Evolutionary conservation across 306 rosid genomes (phyloP).

Genomic region (Mimosa bimucronata): DNA sequence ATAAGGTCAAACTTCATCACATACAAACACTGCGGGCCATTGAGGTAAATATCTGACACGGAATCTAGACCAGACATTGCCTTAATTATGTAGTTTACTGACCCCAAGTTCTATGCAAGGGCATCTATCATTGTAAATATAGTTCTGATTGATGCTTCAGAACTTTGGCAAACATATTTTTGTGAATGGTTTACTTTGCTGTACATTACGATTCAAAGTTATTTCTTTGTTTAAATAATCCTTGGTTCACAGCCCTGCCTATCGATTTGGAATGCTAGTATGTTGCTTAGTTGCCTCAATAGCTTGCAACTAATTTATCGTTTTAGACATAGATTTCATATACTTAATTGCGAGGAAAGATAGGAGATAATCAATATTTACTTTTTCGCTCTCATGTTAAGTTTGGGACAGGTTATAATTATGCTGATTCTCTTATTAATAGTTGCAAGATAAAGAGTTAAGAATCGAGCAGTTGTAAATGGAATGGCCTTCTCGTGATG

Average conservation of each 20-base stretch:
- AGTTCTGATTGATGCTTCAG: slow-evolving; percentile 40
- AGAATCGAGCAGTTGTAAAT: background rate
- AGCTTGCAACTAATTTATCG: background rate
- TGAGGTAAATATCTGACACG: slow-evolving; percentile 72
- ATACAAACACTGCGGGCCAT: slow-evolving; percentile 47
- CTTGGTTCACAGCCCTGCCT: slow-evolving; percentile 1
- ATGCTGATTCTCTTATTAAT: slow-evolving; percentile 18
- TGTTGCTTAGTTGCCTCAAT: background rate
- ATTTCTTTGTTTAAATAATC: slow-evolving; percentile 6
- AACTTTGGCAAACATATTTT: slow-evolving; percentile 29
- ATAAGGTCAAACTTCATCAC: slow-evolving; percentile 46
- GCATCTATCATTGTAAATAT: slow-evolving; percentile 47
- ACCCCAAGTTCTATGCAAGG: slow-evolving; percentile 45
- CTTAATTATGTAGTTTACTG: slow-evolving; percentile 35
- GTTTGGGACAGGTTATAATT: slow-evolving; percentile 26
- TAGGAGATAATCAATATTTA: slow-evolving; percentile 10
- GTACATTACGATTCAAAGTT: slow-evolving; percentile 32
- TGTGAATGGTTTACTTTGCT: slow-evolving; percentile 30
- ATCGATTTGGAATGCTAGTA: slow-evolving; percentile 11
- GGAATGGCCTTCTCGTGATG: background rate
- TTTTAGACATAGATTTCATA: background rate
- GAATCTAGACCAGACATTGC: slow-evolving; percentile 44
- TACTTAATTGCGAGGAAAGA: slow-evolving; percentile 12
- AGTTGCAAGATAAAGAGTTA: background rate
- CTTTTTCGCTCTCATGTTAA: background rate